Conservation (phyloP, 2,329 filamentous ascomycete genomes). For the Colletotrichum destructivum region DNA sequence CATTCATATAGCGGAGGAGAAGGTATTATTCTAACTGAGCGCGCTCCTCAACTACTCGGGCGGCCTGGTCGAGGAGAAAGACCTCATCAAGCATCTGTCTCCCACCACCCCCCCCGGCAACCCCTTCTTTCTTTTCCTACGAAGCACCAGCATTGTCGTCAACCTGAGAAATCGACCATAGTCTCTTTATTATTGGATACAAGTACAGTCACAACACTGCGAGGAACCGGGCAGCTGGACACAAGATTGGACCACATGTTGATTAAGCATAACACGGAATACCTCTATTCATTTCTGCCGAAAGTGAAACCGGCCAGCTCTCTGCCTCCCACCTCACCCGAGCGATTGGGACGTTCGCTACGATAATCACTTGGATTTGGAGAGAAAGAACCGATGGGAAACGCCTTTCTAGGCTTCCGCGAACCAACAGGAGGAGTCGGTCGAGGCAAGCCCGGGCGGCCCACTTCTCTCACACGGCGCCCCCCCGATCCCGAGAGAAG, state of each 20-base stretch:
- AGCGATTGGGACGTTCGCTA: too few species aligned
- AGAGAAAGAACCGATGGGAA: conserved; percentile 22
- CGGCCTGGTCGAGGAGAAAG: not conserved
- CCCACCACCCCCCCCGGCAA: not conserved
- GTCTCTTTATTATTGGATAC: not conserved
- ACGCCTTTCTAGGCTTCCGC: conserved; percentile 23
- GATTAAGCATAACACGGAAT: too few species aligned
- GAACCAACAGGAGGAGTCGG: conserved; percentile 23
- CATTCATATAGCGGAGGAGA: conserved; percentile 1
- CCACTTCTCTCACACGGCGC: conserved; percentile 33
- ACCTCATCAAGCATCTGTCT: not conserved
- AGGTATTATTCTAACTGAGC: not conserved
- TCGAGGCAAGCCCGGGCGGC: conserved; percentile 6
- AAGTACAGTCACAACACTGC: not conserved
- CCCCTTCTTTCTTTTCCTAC: not conserved
- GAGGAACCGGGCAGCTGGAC: not conserved
- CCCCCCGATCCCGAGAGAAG: conserved; percentile 20
- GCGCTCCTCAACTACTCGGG: not conserved
- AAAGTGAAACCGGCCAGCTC: not conserved
- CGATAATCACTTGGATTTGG: not conserved
- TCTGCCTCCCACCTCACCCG: too few species aligned
- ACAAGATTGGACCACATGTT: not conserved
- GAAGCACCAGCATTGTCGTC: not conserved
- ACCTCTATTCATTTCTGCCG: not conserved
- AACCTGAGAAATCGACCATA: not conserved